A percentile compares a stretch with the other conserved stretches of the same genome.
Conservation (phyloP, 129 eudicot species). For the Sambucus nigra region DNA sequence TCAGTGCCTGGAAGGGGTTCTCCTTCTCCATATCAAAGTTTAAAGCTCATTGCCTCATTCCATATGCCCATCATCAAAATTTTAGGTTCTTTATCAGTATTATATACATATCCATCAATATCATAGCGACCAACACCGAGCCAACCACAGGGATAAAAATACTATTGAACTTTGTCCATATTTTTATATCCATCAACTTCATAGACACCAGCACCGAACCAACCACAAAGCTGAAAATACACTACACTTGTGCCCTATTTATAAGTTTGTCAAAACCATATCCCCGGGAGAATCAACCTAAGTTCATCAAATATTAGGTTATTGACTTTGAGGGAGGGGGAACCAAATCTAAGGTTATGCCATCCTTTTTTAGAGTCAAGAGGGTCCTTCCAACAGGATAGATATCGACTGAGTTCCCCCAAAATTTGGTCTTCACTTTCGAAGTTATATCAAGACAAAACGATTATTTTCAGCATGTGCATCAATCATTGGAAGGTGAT, state of each 20-base stretch:
- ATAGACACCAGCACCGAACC: too few species aligned
- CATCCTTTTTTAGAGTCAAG: constrained; percentile 59
- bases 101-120: too few species aligned
- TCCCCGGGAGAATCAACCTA: constrained; percentile 98
- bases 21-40: constrained; percentile 86
- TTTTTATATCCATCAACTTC: too few species aligned
- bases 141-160: too few species aligned
- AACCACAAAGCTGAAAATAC: constrained; percentile 93
- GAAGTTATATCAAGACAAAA: too few species aligned
- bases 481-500: constrained; percentile 95
- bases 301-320: constrained; percentile 91
- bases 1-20: constrained; percentile 84
- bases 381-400: too few species aligned
- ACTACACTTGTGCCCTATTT: constrained; percentile 88
- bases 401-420: too few species aligned
- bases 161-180: too few species aligned
- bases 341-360: constrained; percentile 71
- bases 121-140: too few species aligned
- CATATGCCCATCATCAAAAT: constrained; percentile 91
- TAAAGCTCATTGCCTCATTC: constrained; percentile 76
- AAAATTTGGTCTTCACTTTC: too few species aligned
- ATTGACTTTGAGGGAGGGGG: constrained; percentile 90
- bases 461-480: constrained; percentile 98
- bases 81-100: constrained; percentile 80
- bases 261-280: constrained; percentile 73